Percentiles rank a stretch among this genome's conserved stretches.
Conservation (phyloP, 192 early-diverging fungal genomes). For the Entomortierella beljakovae region DNA sequence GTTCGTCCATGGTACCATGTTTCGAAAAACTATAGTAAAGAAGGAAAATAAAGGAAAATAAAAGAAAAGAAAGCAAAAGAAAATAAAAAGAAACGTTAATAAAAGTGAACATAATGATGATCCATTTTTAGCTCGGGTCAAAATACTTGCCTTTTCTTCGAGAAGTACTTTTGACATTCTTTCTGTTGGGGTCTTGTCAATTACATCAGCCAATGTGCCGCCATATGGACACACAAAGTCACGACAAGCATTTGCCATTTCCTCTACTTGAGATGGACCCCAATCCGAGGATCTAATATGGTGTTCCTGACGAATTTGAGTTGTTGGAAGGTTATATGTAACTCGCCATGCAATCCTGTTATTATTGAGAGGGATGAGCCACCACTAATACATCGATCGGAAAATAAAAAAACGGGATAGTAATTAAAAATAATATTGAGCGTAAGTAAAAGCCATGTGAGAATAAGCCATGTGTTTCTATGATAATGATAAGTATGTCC, state of each 20-base stretch:
- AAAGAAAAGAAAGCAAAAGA: neutral
- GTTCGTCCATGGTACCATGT: conserved; percentile 40
- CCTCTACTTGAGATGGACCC: conserved; percentile 27
- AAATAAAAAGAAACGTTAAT: neutral
- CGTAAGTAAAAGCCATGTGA: too few species aligned
- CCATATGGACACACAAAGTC: conserved; percentile 40
- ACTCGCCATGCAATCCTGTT: conserved; percentile 45
- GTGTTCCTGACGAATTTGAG: conserved; percentile 34
- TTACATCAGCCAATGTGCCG: conserved; percentile 31
- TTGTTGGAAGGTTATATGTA: conserved; percentile 39
- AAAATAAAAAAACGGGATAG: too few species aligned
- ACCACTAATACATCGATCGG: too few species aligned
- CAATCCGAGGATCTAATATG: conserved; percentile 42
- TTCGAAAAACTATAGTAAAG: conserved; percentile 24
- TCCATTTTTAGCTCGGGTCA: too few species aligned
- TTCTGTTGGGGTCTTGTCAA: conserved; percentile 36
- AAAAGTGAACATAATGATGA: neutral
- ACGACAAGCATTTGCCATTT: conserved; percentile 31
- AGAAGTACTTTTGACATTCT: conserved; percentile 39
- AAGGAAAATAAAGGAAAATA: neutral
- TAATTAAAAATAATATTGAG: too few species aligned
- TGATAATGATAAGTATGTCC: too few species aligned
- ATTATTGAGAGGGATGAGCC: conserved; percentile 39
- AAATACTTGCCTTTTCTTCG: conserved; percentile 38
- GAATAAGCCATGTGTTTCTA: too few species aligned